Evolutionary conservation across 2,329 filamentous ascomycete genomes (phyloP).

Genomic region (Escovopsis sp.): DNA sequence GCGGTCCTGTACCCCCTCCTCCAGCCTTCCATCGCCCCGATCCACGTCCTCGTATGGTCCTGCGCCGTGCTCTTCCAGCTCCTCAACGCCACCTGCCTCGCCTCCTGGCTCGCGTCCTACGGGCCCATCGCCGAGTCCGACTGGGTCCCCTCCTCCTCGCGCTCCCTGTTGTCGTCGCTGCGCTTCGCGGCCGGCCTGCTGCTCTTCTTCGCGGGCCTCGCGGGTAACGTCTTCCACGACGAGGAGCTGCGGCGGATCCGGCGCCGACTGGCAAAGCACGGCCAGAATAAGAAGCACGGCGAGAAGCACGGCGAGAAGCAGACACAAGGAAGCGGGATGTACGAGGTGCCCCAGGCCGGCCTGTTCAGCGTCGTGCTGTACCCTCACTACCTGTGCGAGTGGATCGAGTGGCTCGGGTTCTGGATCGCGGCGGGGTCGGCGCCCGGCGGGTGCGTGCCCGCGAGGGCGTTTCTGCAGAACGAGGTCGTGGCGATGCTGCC

Average conservation of each 20-base stretch:
- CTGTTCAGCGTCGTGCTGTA: conserved; percentile 73
- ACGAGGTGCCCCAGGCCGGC: conserved; percentile 71
- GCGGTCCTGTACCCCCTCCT: conserved; percentile 69
- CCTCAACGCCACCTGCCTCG: conserved; percentile 63
- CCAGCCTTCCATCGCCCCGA: conserved; percentile 85
- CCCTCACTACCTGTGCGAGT: conserved; percentile 92
- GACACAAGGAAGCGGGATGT: conserved; percentile 42
- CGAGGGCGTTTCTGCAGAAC: conserved; percentile 69
- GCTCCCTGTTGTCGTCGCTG: conserved; percentile 14
- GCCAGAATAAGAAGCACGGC: too few species aligned
- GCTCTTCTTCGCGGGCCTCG: conserved; percentile 62
- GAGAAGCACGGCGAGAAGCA: neutral
- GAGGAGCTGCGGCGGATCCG: conserved; percentile 80
- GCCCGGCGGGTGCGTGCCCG: conserved; percentile 49
- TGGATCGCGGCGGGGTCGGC: conserved; percentile 51
- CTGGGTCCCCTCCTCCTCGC: conserved; percentile 24
- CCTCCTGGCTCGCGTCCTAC: conserved; percentile 70
- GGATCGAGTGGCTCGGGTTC: conserved; percentile 90
- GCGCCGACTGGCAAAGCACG: conserved; percentile 20
- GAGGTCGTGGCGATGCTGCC: conserved; percentile 85
- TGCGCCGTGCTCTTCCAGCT: conserved; percentile 62
- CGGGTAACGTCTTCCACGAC: conserved; percentile 78
- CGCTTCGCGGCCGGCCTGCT: conserved; percentile 51
- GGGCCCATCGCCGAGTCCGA: conserved; percentile 46
- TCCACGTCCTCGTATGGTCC: conserved; percentile 54